These are phyloP conservation scores for Setaria italica DNA, from an alignment of 202 grass and related monocot genomes.

Conservation along the genomic window DNA sequence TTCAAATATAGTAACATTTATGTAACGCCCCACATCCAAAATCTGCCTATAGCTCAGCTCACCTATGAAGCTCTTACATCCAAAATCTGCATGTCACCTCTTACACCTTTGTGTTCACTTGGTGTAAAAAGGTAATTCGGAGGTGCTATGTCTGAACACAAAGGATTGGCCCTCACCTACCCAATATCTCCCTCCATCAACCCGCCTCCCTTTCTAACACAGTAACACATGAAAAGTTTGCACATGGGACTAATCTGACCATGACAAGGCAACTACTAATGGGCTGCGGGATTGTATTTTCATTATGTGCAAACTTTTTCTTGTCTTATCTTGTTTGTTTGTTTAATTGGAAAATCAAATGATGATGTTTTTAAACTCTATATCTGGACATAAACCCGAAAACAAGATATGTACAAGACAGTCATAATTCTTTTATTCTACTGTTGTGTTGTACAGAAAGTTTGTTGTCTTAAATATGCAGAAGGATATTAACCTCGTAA, in stretches of 20 bases:
- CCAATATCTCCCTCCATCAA: too few species aligned
- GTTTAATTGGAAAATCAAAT: neutral
- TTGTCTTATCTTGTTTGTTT: neutral
- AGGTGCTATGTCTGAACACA: neutral
- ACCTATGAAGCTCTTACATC: neutral
- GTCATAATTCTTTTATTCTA: neutral
- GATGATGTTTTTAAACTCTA: neutral
- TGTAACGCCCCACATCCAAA: neutral
- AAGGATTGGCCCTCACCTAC: neutral
- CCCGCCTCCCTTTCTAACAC: too few species aligned
- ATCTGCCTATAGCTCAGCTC: neutral
- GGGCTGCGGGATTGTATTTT: neutral
- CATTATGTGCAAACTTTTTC: neutral
- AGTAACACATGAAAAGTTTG: neutral
- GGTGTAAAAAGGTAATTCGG: too few species aligned
- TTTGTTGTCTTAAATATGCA: neutral
- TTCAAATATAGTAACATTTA: neutral
- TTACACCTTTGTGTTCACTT: too few species aligned
- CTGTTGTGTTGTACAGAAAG: neutral
- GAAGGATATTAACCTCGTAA: neutral
- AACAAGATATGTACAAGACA: conserved; percentile 1
- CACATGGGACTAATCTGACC: neutral
- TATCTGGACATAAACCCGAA: conserved; percentile 3
- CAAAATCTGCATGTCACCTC: too few species aligned
- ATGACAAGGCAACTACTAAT: neutral